Evolutionary conservation across 805 yeast species (phyloP).

Genomic region (Yamadazyma scolyti): DNA sequence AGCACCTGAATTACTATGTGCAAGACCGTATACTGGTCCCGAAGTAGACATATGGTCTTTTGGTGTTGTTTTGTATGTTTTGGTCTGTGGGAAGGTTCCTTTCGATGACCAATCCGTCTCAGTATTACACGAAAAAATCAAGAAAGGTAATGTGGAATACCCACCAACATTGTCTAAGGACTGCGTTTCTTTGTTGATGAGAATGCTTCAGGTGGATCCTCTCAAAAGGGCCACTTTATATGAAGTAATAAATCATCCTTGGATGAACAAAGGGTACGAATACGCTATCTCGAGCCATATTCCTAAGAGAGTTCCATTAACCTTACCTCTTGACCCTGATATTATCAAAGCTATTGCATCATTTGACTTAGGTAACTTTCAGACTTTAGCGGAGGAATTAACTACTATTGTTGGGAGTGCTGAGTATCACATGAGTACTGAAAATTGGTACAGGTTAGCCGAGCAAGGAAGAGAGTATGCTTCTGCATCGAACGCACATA

Average conservation of each 20-base stretch:
- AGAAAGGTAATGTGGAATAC: conserved; percentile 87
- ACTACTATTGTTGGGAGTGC: conserved; percentile 56
- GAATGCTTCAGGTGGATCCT: conserved; percentile 93
- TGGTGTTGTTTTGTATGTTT: conserved; percentile 92
- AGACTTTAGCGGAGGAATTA: conserved; percentile 54
- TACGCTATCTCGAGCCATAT: conserved; percentile 64
- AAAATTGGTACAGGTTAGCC: conserved; percentile 55
- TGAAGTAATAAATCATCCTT: conserved; percentile 84
- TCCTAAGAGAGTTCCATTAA: conserved; percentile 75
- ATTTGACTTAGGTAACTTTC: conserved; percentile 73
- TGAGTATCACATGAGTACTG: conserved; percentile 60
- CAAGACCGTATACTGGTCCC: conserved; percentile 91
- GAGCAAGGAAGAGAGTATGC: conserved; percentile 35
- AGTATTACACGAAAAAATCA: conserved; percentile 89
- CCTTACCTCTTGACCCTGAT: conserved; percentile 59
- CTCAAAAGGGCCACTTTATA: conserved; percentile 69
- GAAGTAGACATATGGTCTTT: conserved; percentile 98
- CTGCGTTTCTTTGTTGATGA: conserved; percentile 72
- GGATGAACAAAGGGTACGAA: conserved; percentile 91
- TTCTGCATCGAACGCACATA: conserved; percentile 28
- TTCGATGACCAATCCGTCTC: conserved; percentile 94
- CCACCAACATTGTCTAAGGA: conserved; percentile 78
- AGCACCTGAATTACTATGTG: conserved; percentile 93
- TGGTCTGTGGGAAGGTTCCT: conserved; percentile 97
- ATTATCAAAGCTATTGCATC: conserved; percentile 74